Base-by-base conservation (phyloP, 352 stramenopile genomes). In the Blastocystis sp. region DNA sequence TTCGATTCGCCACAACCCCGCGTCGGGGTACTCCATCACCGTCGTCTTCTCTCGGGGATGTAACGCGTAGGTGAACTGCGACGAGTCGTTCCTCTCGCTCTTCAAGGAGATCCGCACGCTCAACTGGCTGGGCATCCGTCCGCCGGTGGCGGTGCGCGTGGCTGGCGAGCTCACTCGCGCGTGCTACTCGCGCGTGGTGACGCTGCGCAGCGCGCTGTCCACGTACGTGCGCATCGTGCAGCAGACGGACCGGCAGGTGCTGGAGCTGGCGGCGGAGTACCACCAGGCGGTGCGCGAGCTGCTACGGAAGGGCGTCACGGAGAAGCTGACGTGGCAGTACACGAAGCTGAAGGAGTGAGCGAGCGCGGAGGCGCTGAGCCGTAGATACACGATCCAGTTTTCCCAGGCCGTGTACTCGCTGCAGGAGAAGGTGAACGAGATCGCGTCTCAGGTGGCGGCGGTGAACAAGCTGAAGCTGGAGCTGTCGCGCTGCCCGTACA, bases 51-150 rank as follows among this genome's bases (percentile, higher is more conserved):
- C 93, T 81, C 39, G 21, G n/a, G 77, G 85, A 1, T 80, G 65
- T 29, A 41, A 90, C 91, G 94, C 24, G 16, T 93, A 91, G 71
- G 93, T 95, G 4, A 97, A 97, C 65, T 99, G 98, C 93, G 98
- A 99, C 91, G 95, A 98, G 90, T 96, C 98, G 91, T 98, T 97
- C 90, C 95, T 99, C 45, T 95, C 95, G 45, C 92, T 99, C 41
- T 98, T 98, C 91, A 98, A 98, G 90, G 97, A 99, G 93, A 97
- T 99, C 62, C 94, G 96, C 55, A 98, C 99, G 91, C 92, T 99
- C 41, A 96, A 98, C 89, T 99, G 96, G 96, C 91, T 99, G 16
- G 96, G 96, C 24, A 98, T 98, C 88, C 94, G 94, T 29, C 96
- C 99, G 50, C 97, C 97, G 26, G 96, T 97, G 77, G 98, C 96